Conservation (phyloP, 2,329 filamentous ascomycete species). For the Colletotrichum somersetense region DNA sequence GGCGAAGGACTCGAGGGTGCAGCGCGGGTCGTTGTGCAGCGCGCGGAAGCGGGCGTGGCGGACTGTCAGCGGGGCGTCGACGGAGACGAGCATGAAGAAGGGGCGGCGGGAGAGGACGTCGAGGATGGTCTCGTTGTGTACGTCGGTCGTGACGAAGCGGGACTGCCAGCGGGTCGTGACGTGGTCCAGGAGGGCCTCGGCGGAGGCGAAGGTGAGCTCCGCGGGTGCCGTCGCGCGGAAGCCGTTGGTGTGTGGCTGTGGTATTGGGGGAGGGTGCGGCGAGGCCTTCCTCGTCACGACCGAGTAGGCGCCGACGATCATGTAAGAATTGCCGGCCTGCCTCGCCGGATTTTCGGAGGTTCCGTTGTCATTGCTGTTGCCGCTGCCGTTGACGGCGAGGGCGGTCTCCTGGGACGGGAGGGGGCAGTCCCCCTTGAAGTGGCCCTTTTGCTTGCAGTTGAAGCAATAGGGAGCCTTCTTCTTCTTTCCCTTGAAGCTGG, state of each 20-base stretch:
- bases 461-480: slow-evolving; percentile 11
- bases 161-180: slow-evolving; percentile 87
- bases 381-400: slow-evolving; percentile 2
- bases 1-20: slow-evolving; percentile 68
- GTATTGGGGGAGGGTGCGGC: slow-evolving; percentile 60
- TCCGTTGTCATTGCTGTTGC: neutral
- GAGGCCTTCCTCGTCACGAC: neutral
- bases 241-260: slow-evolving; percentile 68
- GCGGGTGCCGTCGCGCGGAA: slow-evolving; percentile 57
- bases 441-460: slow-evolving; percentile 25
- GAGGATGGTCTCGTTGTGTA: slow-evolving; percentile 78
- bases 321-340: neutral
- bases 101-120: slow-evolving; percentile 83
- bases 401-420: slow-evolving; percentile 11
- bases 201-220: slow-evolving; percentile 66
- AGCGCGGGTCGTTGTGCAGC: slow-evolving; percentile 49
- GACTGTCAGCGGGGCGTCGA: slow-evolving; percentile 88
- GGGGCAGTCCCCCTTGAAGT: slow-evolving; percentile 20
- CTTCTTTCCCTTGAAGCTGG: slow-evolving; percentile 19
- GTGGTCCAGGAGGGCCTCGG: slow-evolving; percentile 81
- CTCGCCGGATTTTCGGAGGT: neutral
- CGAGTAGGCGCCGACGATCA: slow-evolving; percentile 15
- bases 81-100: slow-evolving; percentile 92
- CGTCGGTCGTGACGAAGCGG: slow-evolving; percentile 87
- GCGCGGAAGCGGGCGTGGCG: slow-evolving; percentile 84